Evolutionary conservation across 1,139 yeast species (phyloP), one percentile per base, ranked within the genome.

Genomic region (Kodamaea sp.): DNA sequence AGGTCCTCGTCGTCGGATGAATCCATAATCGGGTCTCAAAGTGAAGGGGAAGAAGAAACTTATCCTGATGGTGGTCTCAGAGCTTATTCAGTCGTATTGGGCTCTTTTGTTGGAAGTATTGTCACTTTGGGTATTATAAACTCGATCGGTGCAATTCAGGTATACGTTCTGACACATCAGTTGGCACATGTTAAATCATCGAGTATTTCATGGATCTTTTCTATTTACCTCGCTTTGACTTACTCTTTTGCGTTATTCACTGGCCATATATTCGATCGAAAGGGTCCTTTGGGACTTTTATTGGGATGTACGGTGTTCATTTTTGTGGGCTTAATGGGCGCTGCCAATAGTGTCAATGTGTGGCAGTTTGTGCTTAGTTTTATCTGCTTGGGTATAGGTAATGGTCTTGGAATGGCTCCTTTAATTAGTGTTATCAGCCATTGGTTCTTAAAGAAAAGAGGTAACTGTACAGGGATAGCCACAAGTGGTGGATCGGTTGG

Each of bases 401-500:
- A 78, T 5, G 72, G 84, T 5, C 50, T 81, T 36, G 67, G 80
- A 9, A 75, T 79, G 67, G 73, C 77, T 3, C 84, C 87, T 0
- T 60, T 76, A 31, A 66, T 81, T 10, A 80, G 86, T 1, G 75
- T 73, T 1, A 63, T 81, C 24, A 73, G 83, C 22, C 86, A 81
- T 50, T 81, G 82, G 79, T 83, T 79, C 49, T 63, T 69, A 49
- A 65, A 55, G 35, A 72, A 68, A 43, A 61, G 86, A 40, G 86
- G 79, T 0, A 55, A 72, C 31, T 84, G 84, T 1, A 57, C 75
- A 30, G 79, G 83, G 1, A 50, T 78, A 4, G 81, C 80, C 2
- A 77, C 83, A 1, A 63, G 74, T 22, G 87, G 87, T 2, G 84
- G 84, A 1, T 71, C 81, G 7, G 58, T 78, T 2, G 88, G 88